These are phyloP conservation scores for Termitomyces eurrhizus DNA, from an alignment of 768 basidiomycete species.

Conservation along the genomic window DNA sequence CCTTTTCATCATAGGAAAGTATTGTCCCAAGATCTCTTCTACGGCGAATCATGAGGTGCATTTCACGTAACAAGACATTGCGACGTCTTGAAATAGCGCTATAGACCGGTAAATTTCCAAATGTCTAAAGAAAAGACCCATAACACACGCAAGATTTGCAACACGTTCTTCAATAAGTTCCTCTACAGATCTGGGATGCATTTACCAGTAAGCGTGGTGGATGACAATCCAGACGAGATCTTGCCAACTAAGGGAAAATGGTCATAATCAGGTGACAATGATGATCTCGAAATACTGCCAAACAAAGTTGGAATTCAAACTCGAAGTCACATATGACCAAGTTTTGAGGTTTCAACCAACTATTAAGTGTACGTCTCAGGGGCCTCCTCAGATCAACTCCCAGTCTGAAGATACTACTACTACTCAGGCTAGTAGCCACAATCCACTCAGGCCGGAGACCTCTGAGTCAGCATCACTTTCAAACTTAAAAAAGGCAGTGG, in stretches of 20 bases:
- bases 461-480: too few species aligned
- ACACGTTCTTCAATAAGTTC: slow-evolving; percentile 41
- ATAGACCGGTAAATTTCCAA: slow-evolving; percentile 8
- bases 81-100: slow-evolving; percentile 63
- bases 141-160: slow-evolving; percentile 38
- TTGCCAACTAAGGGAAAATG: slow-evolving; percentile 5
- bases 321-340: too few species aligned
- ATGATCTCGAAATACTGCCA: neutral
- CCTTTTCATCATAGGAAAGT: slow-evolving; percentile 34
- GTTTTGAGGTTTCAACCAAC: too few species aligned
- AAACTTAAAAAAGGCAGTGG: too few species aligned
- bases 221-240: neutral
- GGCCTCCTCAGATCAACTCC: too few species aligned
- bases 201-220: neutral
- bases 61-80: slow-evolving; percentile 68
- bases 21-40: slow-evolving; percentile 43
- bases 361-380: too few species aligned
- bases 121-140: neutral
- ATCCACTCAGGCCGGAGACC: too few species aligned
- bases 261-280: slow-evolving; percentile 6
- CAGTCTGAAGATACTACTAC: too few species aligned
- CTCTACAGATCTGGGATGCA: slow-evolving; percentile 23
- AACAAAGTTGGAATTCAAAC: neutral
- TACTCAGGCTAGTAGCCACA: too few species aligned
- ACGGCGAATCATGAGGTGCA: slow-evolving; percentile 62